Evolutionary conservation across 2,329 filamentous ascomycete genomes (phyloP).

Genomic region (Blastomyces percursus): DNA sequence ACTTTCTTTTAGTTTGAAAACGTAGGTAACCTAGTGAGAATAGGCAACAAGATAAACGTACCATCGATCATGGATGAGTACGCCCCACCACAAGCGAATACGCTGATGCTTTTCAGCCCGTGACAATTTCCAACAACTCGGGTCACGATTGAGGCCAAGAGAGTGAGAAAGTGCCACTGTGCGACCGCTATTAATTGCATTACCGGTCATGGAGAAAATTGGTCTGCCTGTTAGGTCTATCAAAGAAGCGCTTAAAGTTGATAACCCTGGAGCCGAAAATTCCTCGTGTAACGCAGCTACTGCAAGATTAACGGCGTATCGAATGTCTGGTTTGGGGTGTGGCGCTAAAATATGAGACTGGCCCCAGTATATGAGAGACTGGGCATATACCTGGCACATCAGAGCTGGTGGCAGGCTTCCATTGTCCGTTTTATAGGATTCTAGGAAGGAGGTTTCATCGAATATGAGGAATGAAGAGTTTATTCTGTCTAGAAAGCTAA

Average conservation of each 20-base stretch:
- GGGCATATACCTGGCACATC: constrained; percentile 48
- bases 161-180: constrained; percentile 46
- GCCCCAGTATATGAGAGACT: constrained; percentile 49
- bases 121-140: constrained; percentile 43
- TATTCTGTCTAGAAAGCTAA: constrained; percentile 45
- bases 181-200: constrained; percentile 44
- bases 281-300: constrained; percentile 51
- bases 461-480: constrained; percentile 53
- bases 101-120: constrained; percentile 42
- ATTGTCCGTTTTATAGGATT: constrained; percentile 37
- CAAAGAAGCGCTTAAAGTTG: constrained; percentile 47
- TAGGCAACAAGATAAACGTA: constrained; percentile 16
- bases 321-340: constrained; percentile 45
- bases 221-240: constrained; percentile 51
- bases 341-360: constrained; percentile 35
- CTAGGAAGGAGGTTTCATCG: constrained; percentile 44
- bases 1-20: background rate
- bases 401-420: constrained; percentile 46
- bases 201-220: constrained; percentile 49
- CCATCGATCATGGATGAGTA: constrained; percentile 48
- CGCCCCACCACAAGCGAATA: constrained; percentile 47
- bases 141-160: constrained; percentile 46
- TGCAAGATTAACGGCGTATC: constrained; percentile 53
- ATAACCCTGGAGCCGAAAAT: constrained; percentile 47
- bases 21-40: background rate